A percentile compares a stretch with the other conserved stretches of the same genome.
These are phyloP conservation scores for Centaurea solstitialis DNA, from an alignment of 129 eudicot species.

Conservation along the genomic window DNA sequence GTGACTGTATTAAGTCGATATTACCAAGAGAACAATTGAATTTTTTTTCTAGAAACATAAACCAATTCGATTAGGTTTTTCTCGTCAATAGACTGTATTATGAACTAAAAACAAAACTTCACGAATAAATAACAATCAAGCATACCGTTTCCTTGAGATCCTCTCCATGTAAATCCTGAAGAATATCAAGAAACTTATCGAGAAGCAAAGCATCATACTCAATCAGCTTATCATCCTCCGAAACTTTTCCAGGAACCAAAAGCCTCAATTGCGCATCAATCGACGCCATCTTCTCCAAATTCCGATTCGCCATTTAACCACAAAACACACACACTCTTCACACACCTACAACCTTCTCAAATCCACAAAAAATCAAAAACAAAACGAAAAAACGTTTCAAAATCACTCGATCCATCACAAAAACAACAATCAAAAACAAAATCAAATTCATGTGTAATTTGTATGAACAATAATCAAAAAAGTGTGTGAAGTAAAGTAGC, in stretches of 20 bases:
- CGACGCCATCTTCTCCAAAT: constrained; percentile 84
- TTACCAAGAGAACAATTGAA: neutral
- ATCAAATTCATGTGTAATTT: neutral
- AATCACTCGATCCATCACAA: constrained; percentile 12
- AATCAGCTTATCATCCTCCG: constrained; percentile 92
- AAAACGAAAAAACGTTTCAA: neutral
- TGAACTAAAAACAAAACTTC: neutral
- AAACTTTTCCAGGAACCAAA: constrained; percentile 87
- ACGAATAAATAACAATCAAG: neutral
- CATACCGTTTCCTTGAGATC: constrained; percentile 86
- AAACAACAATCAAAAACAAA: constrained; percentile 2
- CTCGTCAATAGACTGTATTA: neutral
- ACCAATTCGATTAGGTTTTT: neutral
- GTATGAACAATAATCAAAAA: neutral
- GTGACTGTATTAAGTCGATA: constrained; percentile 3
- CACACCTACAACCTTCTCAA: neutral
- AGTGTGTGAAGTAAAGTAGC: neutral
- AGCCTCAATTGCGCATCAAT: constrained; percentile 95
- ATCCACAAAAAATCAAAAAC: neutral
- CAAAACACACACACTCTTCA: constrained; percentile 8
- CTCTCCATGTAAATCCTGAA: constrained; percentile 95
- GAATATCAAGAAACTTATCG: constrained; percentile 93
- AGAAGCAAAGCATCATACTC: constrained; percentile 91
- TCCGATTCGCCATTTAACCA: constrained; percentile 66
- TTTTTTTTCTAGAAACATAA: neutral